Base-by-base conservation (phyloP, 163 green algal species). In the Chlamydomonas reinhardtii region DNA sequence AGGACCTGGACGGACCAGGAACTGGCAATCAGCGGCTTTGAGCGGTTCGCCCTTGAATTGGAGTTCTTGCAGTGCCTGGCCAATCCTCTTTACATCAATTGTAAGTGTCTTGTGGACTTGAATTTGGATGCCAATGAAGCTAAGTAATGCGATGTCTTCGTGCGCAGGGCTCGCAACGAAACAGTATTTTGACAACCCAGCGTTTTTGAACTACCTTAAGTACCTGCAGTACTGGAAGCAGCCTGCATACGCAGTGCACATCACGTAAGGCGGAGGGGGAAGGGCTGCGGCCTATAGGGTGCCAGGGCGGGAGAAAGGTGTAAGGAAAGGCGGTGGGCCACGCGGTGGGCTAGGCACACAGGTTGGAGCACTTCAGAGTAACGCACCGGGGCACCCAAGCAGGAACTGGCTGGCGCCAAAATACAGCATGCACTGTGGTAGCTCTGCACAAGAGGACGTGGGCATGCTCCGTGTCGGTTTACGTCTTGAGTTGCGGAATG, bases 201-300 rank as follows among this genome's bases (percentile, higher is more conserved):
- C 92, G 0, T 98, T 99, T 71, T 71, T 98, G 0, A 93, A 93
- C 16, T 99, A 98, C 83, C 91, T 99, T 6, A 64, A 94, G n/a
- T 99, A 99, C 88, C 91, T 99, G 61, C 83, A 94, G 48, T 99
- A 99, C 89, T 99, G 96, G 96, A 91, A 92, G 69, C 72, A 94
- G 61, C 96, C 96, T 34, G 73, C 94, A 32, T 99, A 99, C 78
- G 90, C 94, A 0, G 88, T 73, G 2, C 97, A 96, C 76, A 92
- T 99, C 35, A 93, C 96, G 94, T 99, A 71, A 87, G 91, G 5
- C 4, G n/a, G 48, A 54, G n/a, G n/a, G n/a, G n/a, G n/a, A n/a
- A n/a, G n/a, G n/a, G n/a, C n/a, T n/a, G n/a, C n/a, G n/a, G n/a
- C n/a, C n/a, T n/a, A n/a, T n/a, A n/a, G n/a, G n/a, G n/a, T n/a